Evolutionary conservation across 2,329 filamentous ascomycete species (phyloP).

Genomic region (Blastomyces emzantsi): DNA sequence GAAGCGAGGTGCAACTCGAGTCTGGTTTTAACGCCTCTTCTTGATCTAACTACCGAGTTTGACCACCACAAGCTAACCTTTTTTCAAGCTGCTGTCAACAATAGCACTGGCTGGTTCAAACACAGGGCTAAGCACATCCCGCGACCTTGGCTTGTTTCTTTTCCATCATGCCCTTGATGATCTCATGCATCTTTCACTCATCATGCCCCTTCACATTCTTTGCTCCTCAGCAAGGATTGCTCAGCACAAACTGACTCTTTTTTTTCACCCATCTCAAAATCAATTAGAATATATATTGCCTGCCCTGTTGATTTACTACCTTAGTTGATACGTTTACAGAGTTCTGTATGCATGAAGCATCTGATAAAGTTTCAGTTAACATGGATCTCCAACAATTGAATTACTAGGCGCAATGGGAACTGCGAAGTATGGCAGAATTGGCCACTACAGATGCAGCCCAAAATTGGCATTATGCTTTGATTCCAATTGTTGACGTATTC

Average conservation of each 20-base stretch:
- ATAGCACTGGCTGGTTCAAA: background rate
- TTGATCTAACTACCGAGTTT: background rate
- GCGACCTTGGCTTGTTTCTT: background rate
- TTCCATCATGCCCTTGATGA: background rate
- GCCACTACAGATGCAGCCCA: background rate
- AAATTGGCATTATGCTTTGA: background rate
- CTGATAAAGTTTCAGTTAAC: too few relatives aligned
- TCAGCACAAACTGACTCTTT: background rate
- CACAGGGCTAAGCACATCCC: background rate
- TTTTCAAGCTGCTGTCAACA: background rate
- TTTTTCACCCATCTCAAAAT: too few relatives aligned
- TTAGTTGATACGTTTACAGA: background rate
- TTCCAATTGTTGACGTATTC: background rate
- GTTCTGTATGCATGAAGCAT: background rate
- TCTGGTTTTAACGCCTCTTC: background rate
- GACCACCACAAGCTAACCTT: background rate
- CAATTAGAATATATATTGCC: too few relatives aligned
- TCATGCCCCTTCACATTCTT: background rate
- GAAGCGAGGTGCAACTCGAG: background rate
- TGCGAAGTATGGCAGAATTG: background rate
- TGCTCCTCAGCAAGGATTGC: background rate
- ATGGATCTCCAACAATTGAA: background rate
- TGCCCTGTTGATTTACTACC: background rate
- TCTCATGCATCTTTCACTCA: background rate
- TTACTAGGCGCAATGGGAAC: background rate